Evolutionary conservation across 352 stramenopile species (phyloP), one percentile per base, ranked within the genome.

Genomic region (Lagenidium sp.): DNA sequence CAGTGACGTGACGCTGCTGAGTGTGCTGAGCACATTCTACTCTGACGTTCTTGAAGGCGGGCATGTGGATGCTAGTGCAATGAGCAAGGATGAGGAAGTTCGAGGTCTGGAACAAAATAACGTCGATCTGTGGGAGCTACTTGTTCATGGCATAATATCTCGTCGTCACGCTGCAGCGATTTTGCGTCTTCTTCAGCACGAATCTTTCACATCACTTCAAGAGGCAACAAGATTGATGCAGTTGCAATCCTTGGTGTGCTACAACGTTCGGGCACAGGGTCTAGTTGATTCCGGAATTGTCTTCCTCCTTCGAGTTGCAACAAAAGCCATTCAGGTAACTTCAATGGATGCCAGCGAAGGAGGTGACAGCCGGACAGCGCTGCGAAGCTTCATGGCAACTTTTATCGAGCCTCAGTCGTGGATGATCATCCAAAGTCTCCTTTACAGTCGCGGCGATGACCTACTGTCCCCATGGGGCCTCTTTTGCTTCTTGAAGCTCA

Each of bases 401-500:
- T 82, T 90, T 30, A 60, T 53, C 56, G 58, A 20, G 48, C 88
- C 15, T 61, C 52, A 25, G 50, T 53, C 25, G 61, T 93, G 52
- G 55, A 84, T 29, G 36, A 40, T 39, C 57, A 30, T 49, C 54
- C 29, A 42, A 10, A 19, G 22, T 3, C 47, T 56, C 16, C 22
- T 61, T 3, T 36, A 51, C 18, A 8, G 25, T 11, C 45, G 75
- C 13, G 80, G 82, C 19, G 57, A 60, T 40, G 68, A 88, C 41
- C 48, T 85, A 4, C 34, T 95, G 31, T 94, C 81, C 5, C 84
- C 84, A 1, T 89, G 67, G 72, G 84, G 84, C 0, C 51, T 94
- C 10, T 88, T 92, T 43, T 94, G 68, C 41, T 81, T 91, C 15
- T 60, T 95, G 21, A 89, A 88, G 41, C 59, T 90, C 41, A 63